Percentiles rank a stretch among this genome's conserved stretches.
Evolutionary conservation across 345 rosid species (phyloP).

Genomic region (Eutrema yunnanense): DNA sequence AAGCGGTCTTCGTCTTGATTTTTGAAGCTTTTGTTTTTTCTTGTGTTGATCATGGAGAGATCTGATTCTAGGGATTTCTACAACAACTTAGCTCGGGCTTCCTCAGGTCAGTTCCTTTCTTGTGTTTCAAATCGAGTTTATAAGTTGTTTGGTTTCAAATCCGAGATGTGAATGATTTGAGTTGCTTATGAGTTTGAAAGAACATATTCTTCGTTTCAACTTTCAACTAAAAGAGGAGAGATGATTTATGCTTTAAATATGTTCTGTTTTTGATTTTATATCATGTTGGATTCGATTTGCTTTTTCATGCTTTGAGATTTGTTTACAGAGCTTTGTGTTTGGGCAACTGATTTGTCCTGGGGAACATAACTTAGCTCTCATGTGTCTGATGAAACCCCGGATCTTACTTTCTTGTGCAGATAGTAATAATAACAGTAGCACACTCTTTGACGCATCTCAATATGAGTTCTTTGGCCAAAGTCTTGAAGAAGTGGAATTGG

Average conservation of each 20-base stretch:
- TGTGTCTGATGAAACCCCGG: background rate
- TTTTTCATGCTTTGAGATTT: background rate
- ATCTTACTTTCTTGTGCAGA: conserved; percentile 23
- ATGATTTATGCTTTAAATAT: background rate
- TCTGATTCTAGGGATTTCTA: conserved; percentile 41
- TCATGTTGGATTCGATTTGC: background rate
- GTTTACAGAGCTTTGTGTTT: background rate
- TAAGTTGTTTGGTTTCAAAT: background rate
- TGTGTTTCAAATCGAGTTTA: background rate
- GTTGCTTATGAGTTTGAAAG: background rate
- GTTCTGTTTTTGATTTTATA: background rate
- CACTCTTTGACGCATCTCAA: conserved; percentile 63
- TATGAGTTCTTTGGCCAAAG: conserved; percentile 76
- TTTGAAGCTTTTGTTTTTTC: background rate
- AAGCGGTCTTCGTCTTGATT: background rate
- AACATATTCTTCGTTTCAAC: background rate
- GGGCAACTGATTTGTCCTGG: background rate
- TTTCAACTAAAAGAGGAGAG: background rate
- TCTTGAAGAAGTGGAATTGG: conserved; percentile 57
- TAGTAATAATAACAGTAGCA: background rate
- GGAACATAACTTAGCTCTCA: background rate
- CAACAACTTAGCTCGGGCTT: conserved; percentile 35
- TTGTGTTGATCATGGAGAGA: conserved; percentile 54
- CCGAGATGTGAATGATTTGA: background rate
- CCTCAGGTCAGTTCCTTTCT: conserved; percentile 38